Conservation (phyloP, 2,329 filamentous ascomycete species). For the Grosmannia clavigera region DNA sequence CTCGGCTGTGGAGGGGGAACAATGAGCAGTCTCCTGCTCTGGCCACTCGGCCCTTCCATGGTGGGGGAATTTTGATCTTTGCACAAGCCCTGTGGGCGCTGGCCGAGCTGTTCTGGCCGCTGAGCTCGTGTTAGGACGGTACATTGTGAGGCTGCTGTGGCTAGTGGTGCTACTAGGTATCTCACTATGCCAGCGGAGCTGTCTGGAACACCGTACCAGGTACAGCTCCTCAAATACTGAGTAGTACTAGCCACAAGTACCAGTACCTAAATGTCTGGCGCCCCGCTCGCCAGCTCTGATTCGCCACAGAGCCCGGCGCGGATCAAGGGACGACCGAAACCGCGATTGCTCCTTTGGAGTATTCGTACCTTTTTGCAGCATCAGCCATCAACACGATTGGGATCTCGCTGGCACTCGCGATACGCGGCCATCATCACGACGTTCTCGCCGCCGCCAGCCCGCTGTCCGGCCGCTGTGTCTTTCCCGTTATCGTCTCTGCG, state of each 20-base stretch:
- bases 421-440: slow-evolving; percentile 1
- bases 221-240: too few species aligned
- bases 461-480: too few species aligned
- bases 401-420: background rate
- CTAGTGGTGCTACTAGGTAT: too few species aligned
- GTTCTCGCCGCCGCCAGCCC: too few species aligned
- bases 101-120: too few species aligned
- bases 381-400: background rate
- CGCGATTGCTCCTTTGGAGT: slow-evolving; percentile 9
- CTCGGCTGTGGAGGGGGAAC: background rate
- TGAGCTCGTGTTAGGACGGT: too few species aligned
- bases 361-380: slow-evolving; percentile 3
- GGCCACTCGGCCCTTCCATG: background rate
- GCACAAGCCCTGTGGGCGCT: background rate
- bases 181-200: too few species aligned
- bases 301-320: slow-evolving; percentile 8
- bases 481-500: too few species aligned
- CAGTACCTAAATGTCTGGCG: background rate
- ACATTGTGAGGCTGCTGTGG: too few species aligned
- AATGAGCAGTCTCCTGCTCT: background rate
- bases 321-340: slow-evolving; percentile 5
- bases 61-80: background rate
- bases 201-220: too few species aligned
- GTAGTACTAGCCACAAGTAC: background rate
- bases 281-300: slow-evolving; percentile 14